Percentiles rank a stretch among this genome's conserved stretches.
Conservation (phyloP, 2,329 filamentous ascomycete species). For the Trichoderma koningii region DNA sequence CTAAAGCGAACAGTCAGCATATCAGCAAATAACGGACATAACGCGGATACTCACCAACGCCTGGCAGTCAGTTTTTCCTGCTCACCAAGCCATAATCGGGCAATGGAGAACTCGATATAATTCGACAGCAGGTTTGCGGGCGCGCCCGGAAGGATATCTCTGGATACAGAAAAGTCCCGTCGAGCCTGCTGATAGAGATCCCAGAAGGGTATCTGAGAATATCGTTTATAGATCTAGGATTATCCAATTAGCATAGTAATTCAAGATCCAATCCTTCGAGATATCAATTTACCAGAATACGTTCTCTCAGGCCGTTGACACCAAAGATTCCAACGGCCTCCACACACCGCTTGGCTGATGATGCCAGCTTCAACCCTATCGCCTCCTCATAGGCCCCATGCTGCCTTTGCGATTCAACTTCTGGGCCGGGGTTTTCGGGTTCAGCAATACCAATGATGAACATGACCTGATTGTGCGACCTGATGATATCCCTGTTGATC, state of each 20-base stretch:
- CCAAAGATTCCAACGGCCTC: conserved; percentile 54
- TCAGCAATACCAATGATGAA: conserved; percentile 63
- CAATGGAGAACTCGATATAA: conserved; percentile 36
- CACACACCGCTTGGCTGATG: conserved; percentile 40
- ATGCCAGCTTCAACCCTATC: conserved; percentile 46
- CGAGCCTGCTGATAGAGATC: conserved; percentile 42
- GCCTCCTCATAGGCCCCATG: conserved; percentile 52
- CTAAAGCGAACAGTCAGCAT: conserved; percentile 30
- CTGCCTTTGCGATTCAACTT: conserved; percentile 45
- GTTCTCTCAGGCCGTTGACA: conserved; percentile 54
- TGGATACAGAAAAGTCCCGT: conserved; percentile 37
- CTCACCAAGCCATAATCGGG: conserved; percentile 34
- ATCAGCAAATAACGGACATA: background rate
- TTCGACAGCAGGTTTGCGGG: conserved; percentile 37
- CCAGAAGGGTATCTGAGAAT: conserved; percentile 52
- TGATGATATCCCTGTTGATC: conserved; percentile 59
- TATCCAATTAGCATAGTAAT: conserved; percentile 9
- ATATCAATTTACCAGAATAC: conserved; percentile 50
- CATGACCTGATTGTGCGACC: conserved; percentile 66
- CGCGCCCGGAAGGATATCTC: conserved; percentile 40
- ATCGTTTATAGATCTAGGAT: conserved; percentile 53
- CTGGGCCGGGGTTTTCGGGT: conserved; percentile 51
- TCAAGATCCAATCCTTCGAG: background rate
- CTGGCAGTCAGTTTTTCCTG: conserved; percentile 32
- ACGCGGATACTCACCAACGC: conserved; percentile 34